Evolutionary conservation across 495 filamentous ascomycete species (phyloP).

Genomic region (Evernia prunastri): DNA sequence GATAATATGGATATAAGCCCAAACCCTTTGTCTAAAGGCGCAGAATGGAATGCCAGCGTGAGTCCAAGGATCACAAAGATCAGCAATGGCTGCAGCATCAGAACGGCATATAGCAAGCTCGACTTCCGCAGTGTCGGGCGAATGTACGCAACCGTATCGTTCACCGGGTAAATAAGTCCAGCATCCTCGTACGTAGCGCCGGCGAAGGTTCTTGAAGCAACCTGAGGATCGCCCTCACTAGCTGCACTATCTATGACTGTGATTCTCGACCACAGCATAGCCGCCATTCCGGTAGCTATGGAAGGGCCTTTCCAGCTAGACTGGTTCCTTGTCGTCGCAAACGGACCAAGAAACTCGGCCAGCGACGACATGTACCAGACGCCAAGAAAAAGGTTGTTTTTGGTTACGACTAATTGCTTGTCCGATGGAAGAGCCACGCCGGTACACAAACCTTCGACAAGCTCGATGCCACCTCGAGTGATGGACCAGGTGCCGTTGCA

Average conservation of each 20-base stretch:
- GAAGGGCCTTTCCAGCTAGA: constrained; percentile 13
- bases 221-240: neutral
- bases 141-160: constrained; percentile 1
- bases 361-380: constrained; percentile 18
- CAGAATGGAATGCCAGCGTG: constrained; percentile 11
- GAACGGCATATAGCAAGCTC: constrained; percentile 12
- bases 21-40: constrained; percentile 21
- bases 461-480: constrained; percentile 18
- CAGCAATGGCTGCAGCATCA: constrained; percentile 15
- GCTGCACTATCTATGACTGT: neutral
- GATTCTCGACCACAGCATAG: constrained; percentile 20
- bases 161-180: constrained; percentile 17
- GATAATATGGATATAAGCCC: constrained; percentile 22
- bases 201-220: neutral
- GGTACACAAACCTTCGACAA: constrained; percentile 16
- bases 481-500: constrained; percentile 22
- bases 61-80: constrained; percentile 12
- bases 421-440: neutral
- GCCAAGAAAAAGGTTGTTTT: constrained; percentile 15
- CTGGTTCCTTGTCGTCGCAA: constrained; percentile 15
- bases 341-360: constrained; percentile 17
- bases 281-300: constrained; percentile 15
- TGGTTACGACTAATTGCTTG: constrained; percentile 18
- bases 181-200: constrained; percentile 1
- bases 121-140: constrained; percentile 20